phyloP scores from a whole-genome alignment of 208 protist species.

The Phytomonas sp. region DNA sequence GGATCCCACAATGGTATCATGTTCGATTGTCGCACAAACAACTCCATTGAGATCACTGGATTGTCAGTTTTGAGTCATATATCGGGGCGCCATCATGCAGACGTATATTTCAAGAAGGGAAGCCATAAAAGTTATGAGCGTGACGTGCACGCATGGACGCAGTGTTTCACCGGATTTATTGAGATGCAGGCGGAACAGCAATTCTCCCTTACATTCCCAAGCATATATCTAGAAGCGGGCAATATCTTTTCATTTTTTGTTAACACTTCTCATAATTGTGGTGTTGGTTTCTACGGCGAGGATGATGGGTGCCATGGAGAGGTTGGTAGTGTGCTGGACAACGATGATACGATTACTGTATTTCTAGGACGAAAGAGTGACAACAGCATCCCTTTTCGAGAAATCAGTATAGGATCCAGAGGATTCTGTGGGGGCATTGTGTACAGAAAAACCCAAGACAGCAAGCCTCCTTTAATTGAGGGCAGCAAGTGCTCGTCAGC shows the following conservation, averaged over 20 bases:
- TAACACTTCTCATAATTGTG: constrained; percentile 86
- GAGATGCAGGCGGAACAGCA: constrained; percentile 55
- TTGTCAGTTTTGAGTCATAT: constrained; percentile 64
- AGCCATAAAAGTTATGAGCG: constrained; percentile 54
- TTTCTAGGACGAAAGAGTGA: constrained; percentile 72
- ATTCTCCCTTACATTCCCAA: constrained; percentile 54
- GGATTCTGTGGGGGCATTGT: constrained; percentile 85
- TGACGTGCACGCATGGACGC: constrained; percentile 53
- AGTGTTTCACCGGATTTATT: constrained; percentile 64
- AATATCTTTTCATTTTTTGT: constrained; percentile 81
- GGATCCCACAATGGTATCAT: constrained; percentile 87
- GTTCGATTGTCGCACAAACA: constrained; percentile 76
- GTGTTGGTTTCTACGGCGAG: constrained; percentile 76
- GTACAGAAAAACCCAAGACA: constrained; percentile 69
- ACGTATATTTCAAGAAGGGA: constrained; percentile 81
- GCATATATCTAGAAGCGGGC: constrained; percentile 48
- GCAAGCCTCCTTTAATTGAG: constrained; percentile 46
- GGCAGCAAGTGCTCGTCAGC: constrained; percentile 7
- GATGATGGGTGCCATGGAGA: constrained; percentile 71
- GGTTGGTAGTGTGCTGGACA: constrained; percentile 69
- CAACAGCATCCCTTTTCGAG: constrained; percentile 61
- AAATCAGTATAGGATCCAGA: constrained; percentile 43
- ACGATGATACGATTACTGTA: constrained; percentile 66
- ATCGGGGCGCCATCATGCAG: constrained; percentile 63
- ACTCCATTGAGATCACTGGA: constrained; percentile 61